Conservation (phyloP, 2,329 filamentous ascomycete species). For the Fusarium nematophilum region DNA sequence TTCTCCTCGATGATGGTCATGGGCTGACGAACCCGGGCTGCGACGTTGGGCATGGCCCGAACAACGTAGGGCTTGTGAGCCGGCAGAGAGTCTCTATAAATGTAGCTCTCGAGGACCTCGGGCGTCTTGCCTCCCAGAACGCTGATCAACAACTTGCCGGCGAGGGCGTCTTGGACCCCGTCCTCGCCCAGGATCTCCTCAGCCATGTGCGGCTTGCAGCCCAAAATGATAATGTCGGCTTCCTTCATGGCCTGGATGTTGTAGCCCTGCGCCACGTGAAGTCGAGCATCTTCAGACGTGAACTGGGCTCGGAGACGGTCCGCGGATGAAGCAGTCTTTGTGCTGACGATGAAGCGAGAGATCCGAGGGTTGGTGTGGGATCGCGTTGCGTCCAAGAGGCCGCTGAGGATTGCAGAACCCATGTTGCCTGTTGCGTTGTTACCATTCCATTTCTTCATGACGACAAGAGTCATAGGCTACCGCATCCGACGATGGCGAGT, state of each 20-base stretch:
- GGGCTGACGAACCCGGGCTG: conserved; percentile 12
- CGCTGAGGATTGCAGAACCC: too few species aligned
- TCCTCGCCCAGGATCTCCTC: conserved; percentile 9
- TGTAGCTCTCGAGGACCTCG: conserved; percentile 9
- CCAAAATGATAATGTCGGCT: conserved; percentile 13
- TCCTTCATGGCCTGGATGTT: conserved; percentile 10
- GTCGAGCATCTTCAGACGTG: too few species aligned
- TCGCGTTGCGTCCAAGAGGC: too few species aligned
- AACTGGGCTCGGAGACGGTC: too few species aligned
- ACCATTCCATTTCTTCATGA: too few species aligned
- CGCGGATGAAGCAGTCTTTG: too few species aligned
- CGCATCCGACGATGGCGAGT: too few species aligned
- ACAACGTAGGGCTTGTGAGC: conserved; percentile 10
- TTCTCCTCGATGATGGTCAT: conserved; percentile 16
- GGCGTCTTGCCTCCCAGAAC: conserved; percentile 13
- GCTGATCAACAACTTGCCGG: conserved; percentile 16
- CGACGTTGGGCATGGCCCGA: conserved; percentile 13
- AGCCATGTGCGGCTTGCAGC: conserved; percentile 12
- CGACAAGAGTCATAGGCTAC: too few species aligned
- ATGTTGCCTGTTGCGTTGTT: too few species aligned
- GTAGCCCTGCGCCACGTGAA: too few species aligned
- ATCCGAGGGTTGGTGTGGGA: too few species aligned
- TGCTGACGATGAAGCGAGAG: too few species aligned
- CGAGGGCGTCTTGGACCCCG: conserved; percentile 6
- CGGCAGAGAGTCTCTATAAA: neutral